Evolutionary conservation across 306 rosid species (phyloP).

Genomic region (Ochetophila trinervis): DNA sequence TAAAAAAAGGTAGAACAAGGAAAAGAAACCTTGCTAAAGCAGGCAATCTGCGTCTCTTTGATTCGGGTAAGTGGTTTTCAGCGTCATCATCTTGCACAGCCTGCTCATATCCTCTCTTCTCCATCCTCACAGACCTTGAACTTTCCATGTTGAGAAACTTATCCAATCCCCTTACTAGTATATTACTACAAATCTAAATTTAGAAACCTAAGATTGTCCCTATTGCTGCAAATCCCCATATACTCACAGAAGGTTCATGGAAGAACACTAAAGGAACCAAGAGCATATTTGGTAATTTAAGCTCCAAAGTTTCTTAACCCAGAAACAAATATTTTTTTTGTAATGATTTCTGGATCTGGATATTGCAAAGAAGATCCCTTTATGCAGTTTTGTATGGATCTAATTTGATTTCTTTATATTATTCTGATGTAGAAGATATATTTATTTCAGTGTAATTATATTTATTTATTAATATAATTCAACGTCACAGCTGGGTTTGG

Average conservation of each 20-base stretch:
- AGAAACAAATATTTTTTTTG: constrained; percentile 10
- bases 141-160: constrained; percentile 67
- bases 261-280: constrained; percentile 14
- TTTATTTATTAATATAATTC: constrained; percentile 22
- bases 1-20: neutral
- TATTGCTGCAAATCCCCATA: constrained; percentile 2
- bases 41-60: constrained; percentile 65
- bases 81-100: constrained; percentile 32
- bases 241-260: constrained; percentile 42
- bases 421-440: constrained; percentile 12
- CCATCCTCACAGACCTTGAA: constrained; percentile 47
- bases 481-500: constrained; percentile 56
- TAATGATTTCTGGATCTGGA: constrained; percentile 34
- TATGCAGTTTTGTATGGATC: constrained; percentile 38
- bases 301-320: constrained; percentile 23
- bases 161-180: constrained; percentile 33
- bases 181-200: constrained; percentile 30
- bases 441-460: constrained; percentile 7
- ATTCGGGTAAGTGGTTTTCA: constrained; percentile 33
- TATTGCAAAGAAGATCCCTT: constrained; percentile 14
- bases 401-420: constrained; percentile 17
- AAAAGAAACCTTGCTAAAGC: constrained; percentile 70
- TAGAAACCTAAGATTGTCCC: constrained; percentile 37
- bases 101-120: constrained; percentile 59
- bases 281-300: neutral